phyloP scores from a whole-genome alignment of 768 basidiomycete genomes.

The Sarcodon aspratus region DNA sequence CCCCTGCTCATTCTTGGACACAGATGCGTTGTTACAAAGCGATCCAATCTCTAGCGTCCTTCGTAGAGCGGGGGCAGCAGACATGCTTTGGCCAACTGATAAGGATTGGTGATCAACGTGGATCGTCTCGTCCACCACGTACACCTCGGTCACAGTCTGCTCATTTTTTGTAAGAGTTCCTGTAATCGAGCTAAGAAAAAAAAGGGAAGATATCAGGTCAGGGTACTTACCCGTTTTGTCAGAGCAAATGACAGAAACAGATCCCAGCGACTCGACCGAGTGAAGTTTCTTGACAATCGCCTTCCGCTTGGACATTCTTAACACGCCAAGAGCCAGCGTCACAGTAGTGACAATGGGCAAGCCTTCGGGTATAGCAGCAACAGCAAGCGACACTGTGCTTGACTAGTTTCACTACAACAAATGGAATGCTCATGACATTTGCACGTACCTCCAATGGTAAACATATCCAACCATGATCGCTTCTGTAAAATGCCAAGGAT shows the following conservation, averaged over 20 bases:
- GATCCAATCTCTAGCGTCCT: slow-evolving; percentile 77
- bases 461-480: slow-evolving; percentile 93
- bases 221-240: slow-evolving; percentile 79
- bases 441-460: slow-evolving; percentile 87
- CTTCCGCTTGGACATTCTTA: slow-evolving; percentile 89
- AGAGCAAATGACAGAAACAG: slow-evolving; percentile 94
- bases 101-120: slow-evolving; percentile 65
- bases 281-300: slow-evolving; percentile 97
- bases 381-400: slow-evolving; percentile 80
- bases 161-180: slow-evolving; percentile 94
- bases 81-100: slow-evolving; percentile 44
- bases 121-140: slow-evolving; percentile 75
- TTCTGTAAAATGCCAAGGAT: slow-evolving; percentile 80
- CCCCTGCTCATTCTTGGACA: slow-evolving; percentile 54
- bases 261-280: slow-evolving; percentile 88
- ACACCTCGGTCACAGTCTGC: slow-evolving; percentile 85
- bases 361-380: slow-evolving; percentile 97
- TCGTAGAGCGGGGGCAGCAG: slow-evolving; percentile 42
- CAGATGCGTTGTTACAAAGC: slow-evolving; percentile 81
- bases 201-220: neutral
- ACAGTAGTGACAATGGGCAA: slow-evolving; percentile 96
- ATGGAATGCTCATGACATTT: neutral
- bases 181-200: slow-evolving; percentile 6
- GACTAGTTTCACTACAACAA: slow-evolving; percentile 7
- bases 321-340: slow-evolving; percentile 87